Percentiles rank a stretch among this genome's conserved stretches.
These are phyloP conservation scores for Dothiorella sarmentorum DNA, from an alignment of 2,329 filamentous ascomycete species.

Conservation along the genomic window DNA sequence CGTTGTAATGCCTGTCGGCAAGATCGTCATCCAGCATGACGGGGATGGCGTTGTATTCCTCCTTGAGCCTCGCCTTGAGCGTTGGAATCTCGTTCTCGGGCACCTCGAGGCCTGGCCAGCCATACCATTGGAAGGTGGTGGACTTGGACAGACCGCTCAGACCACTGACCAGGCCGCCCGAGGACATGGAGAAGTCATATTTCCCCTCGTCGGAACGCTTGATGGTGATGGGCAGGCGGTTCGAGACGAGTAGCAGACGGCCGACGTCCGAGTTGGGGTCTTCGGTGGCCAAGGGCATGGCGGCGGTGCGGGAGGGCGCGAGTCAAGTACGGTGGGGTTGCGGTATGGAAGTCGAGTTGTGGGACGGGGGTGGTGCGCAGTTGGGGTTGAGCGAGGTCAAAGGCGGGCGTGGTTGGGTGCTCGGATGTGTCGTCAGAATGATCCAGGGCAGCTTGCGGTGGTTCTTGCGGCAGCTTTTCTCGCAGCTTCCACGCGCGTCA, in stretches of 20 bases:
- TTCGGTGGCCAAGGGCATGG: slow-evolving; percentile 35
- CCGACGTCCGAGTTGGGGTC: slow-evolving; percentile 36
- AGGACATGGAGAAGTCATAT: slow-evolving; percentile 95
- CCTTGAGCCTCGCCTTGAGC: slow-evolving; percentile 74
- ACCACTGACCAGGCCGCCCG: slow-evolving; percentile 89
- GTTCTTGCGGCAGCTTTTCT: slow-evolving; percentile 5
- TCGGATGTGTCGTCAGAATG: slow-evolving; percentile 2
- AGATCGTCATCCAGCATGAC: slow-evolving; percentile 93
- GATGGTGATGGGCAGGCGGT: slow-evolving; percentile 93
- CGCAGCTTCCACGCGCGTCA: slow-evolving; percentile 15
- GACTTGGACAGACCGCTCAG: slow-evolving; percentile 88
- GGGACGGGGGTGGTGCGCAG: neutral
- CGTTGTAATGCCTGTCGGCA: slow-evolving; percentile 94
- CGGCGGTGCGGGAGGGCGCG: slow-evolving; percentile 14
- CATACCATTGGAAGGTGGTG: slow-evolving; percentile 97
- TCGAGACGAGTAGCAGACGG: slow-evolving; percentile 80
- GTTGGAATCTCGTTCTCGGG: slow-evolving; percentile 75
- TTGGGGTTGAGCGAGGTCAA: neutral
- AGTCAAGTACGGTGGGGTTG: neutral
- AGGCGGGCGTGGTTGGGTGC: neutral
- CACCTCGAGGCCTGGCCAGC: slow-evolving; percentile 91
- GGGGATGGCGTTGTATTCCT: slow-evolving; percentile 84
- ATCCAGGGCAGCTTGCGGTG: neutral
- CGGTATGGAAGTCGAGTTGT: no score
- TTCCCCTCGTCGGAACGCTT: slow-evolving; percentile 88